A percentile compares a stretch with the other conserved stretches of the same genome.
Evolutionary conservation across 768 basidiomycete species (phyloP).

Genomic region (Leccinum subgranulosum): DNA sequence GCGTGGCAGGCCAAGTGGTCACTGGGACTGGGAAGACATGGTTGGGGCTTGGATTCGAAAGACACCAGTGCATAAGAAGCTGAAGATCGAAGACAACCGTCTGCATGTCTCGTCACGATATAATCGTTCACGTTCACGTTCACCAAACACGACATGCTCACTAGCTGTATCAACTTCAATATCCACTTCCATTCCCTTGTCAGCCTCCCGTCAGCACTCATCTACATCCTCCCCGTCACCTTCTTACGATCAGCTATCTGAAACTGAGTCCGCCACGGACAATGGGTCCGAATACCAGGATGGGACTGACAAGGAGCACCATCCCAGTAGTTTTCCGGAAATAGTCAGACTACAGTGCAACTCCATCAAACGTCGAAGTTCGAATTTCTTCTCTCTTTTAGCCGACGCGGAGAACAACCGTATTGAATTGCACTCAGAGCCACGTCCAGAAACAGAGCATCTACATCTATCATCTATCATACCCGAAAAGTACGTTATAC

Average conservation of each 20-base stretch:
- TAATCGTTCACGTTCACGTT: not conserved
- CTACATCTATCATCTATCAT: constrained; percentile 10
- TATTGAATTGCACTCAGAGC: constrained; percentile 32
- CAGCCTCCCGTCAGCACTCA: not conserved
- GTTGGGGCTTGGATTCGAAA: constrained; percentile 44
- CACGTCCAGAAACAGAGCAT: not conserved
- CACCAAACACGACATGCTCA: not conserved
- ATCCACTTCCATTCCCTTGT: not conserved
- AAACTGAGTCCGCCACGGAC: constrained; percentile 15
- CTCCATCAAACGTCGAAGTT: constrained; percentile 17
- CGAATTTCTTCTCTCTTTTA: constrained; percentile 38
- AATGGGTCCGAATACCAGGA: constrained; percentile 22
- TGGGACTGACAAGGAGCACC: constrained; percentile 23
- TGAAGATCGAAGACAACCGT: constrained; percentile 6
- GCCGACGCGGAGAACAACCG: constrained; percentile 39
- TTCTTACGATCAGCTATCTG: constrained; percentile 8
- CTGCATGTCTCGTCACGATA: not conserved
- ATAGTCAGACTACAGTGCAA: constrained; percentile 4
- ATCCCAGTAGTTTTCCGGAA: constrained; percentile 5
- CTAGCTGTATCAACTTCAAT: not conserved
- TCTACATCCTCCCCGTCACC: constrained; percentile 9
- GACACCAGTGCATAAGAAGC: constrained; percentile 31
- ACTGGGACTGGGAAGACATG: constrained; percentile 50
- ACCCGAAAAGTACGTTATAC: constrained; percentile 12
- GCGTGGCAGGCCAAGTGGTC: constrained; percentile 21